These are phyloP conservation scores for Pythium insidiosum DNA, from an alignment of 352 stramenopile genomes.

Conservation along the genomic window DNA sequence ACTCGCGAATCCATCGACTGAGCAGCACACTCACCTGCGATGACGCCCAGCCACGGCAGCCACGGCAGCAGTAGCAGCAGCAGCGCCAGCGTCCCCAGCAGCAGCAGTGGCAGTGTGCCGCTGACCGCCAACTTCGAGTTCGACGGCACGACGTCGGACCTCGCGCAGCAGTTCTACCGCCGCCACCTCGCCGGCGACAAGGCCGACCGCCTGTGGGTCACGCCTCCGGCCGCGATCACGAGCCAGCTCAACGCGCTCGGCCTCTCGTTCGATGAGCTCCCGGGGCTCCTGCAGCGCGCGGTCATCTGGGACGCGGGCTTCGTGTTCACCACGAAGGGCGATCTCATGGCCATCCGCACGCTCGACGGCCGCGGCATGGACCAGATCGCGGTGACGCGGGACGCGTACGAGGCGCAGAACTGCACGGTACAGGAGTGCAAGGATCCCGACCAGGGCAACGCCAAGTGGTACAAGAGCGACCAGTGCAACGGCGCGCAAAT, in stretches of 20 bases:
- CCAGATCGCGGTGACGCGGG: slow-evolving; percentile 8
- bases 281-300: no score
- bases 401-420: neutral
- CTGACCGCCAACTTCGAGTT: slow-evolving; percentile 10
- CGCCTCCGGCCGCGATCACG: slow-evolving; percentile 8
- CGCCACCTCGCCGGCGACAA: slow-evolving; percentile 4
- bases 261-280: slow-evolving; percentile 8
- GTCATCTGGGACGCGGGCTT: slow-evolving; percentile 18
- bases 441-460: slow-evolving; percentile 4
- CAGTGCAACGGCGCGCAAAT: slow-evolving; percentile 8
- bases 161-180: slow-evolving; percentile 22
- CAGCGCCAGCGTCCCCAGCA: no score
- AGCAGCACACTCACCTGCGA: no score
- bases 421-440: slow-evolving; percentile 6
- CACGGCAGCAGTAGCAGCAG: no score
- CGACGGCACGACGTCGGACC: slow-evolving; percentile 13
- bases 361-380: slow-evolving; percentile 10
- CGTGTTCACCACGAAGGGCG: neutral
- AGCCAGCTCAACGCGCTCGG: slow-evolving; percentile 1
- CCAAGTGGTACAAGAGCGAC: slow-evolving; percentile 1
- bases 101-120: no score
- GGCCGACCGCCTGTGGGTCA: neutral
- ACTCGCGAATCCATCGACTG: no score
- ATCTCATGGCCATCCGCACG: slow-evolving; percentile 9
- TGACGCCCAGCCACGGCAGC: no score